These are phyloP conservation scores for Boechera retrofracta DNA, from an alignment of 345 rosid species.

Conservation along the genomic window DNA sequence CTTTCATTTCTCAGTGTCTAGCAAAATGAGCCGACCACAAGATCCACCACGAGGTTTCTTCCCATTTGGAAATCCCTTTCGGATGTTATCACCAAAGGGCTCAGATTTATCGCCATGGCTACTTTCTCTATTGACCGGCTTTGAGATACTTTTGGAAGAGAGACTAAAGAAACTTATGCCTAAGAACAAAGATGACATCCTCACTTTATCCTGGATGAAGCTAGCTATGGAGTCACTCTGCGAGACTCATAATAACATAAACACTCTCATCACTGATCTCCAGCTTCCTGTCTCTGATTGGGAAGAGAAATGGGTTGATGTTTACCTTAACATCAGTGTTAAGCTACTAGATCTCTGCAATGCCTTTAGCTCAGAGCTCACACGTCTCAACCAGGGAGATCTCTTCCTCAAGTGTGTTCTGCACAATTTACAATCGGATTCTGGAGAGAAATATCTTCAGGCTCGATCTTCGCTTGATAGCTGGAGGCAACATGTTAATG, in stretches of 20 bases:
- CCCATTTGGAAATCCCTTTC: slow-evolving; percentile 88
- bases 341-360: slow-evolving; percentile 83
- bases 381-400: slow-evolving; percentile 78
- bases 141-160: slow-evolving; percentile 70
- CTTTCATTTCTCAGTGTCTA: slow-evolving; percentile 17
- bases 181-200: slow-evolving; percentile 62
- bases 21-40: slow-evolving; percentile 80
- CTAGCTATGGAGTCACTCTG: slow-evolving; percentile 78
- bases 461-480: slow-evolving; percentile 70
- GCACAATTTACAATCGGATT: slow-evolving; percentile 63
- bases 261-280: slow-evolving; percentile 70
- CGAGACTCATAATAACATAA: slow-evolving; percentile 69
- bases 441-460: slow-evolving; percentile 53
- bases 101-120: slow-evolving; percentile 69
- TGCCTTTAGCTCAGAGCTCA: slow-evolving; percentile 79
- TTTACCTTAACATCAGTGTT: slow-evolving; percentile 84
- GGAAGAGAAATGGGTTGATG: slow-evolving; percentile 94
- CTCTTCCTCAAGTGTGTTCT: slow-evolving; percentile 72
- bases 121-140: slow-evolving; percentile 51
- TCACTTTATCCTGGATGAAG: slow-evolving; percentile 85
- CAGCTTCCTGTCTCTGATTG: slow-evolving; percentile 84
- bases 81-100: slow-evolving; percentile 72
- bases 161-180: slow-evolving; percentile 70
- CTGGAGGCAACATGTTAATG: slow-evolving; percentile 73
- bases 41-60: slow-evolving; percentile 75